Base-by-base conservation (phyloP, 257 asterid species). In the Primulina tabacum region DNA sequence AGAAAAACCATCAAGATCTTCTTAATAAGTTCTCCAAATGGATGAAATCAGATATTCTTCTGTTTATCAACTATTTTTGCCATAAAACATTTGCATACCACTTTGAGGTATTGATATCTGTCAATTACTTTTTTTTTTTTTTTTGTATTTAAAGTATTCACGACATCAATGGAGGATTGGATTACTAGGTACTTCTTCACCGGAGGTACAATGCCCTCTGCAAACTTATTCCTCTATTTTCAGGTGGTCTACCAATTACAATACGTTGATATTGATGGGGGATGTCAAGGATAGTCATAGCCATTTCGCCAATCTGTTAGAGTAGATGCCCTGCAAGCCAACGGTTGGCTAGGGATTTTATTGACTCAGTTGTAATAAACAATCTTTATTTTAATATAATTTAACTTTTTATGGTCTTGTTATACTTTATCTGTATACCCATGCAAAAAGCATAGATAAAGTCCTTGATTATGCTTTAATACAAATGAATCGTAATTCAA, bases 181-280 rank as follows among this genome's bases (percentile, higher is more conserved):
- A 93, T 93, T 63, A 93, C 97, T 65, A 81, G 96, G 75, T 89
- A 93, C 80, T 93, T 90, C 89, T 93, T 93, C 67, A 77, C 88
- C 4, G 96, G 99, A 32, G 98, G 98, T 61, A 93, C 96, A 63
- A 93, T 93, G 96, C 96, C 97, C 61, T 81, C 96, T 0, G 96
- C 96, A 60, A 83, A 87, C 75, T 78, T 90, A 76, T 96, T 93
- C 69, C 96, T 93, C n/a, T 93, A 93, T 82, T 93, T 89, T 82
- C 99, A 93, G 91, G 97, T 87, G 40, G 85, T 78, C 58, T 75
- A 21, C 60, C 28, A 2, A 11, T 75, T 60, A 43, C 65, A 4
- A 61, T 69, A n/a, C 0, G 29, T 8, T 55, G 12, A 53, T 9
- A 28, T 37, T 5, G 40, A 20, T 11, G 17, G 8, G 2, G 17